These are phyloP conservation scores for Skeletonema grethae DNA, from an alignment of 108 stramenopile species.

Conservation along the genomic window DNA sequence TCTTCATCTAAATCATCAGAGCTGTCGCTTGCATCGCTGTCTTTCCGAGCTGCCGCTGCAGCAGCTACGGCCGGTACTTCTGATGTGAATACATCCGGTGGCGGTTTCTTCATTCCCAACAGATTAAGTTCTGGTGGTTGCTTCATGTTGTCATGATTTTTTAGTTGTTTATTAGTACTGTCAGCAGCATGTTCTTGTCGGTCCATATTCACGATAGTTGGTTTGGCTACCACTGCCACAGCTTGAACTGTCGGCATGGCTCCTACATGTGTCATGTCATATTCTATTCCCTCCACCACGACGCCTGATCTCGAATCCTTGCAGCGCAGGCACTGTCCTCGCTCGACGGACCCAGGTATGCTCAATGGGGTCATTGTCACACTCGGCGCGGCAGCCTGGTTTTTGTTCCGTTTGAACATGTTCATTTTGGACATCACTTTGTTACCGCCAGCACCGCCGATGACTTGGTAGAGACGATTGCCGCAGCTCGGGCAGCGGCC, in stretches of 20 bases:
- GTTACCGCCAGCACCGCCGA: not conserved
- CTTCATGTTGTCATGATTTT: not conserved
- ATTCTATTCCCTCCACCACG: not conserved
- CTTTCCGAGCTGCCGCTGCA: not conserved
- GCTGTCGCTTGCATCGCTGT: not conserved
- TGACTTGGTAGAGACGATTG: conserved; percentile 41
- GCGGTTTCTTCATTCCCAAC: not conserved
- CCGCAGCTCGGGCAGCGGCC: conserved; percentile 53
- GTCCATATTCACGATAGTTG: not conserved
- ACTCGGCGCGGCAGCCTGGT: not conserved
- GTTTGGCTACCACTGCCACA: not conserved
- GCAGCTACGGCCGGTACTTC: not conserved
- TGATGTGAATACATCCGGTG: not conserved
- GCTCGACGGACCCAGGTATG: conserved; percentile 44
- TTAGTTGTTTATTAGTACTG: not conserved
- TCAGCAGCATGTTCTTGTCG: not conserved
- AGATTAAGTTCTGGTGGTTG: not conserved
- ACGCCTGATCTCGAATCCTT: not conserved
- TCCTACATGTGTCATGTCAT: not conserved
- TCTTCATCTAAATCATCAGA: conserved; percentile 15
- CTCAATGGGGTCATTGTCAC: conserved; percentile 44
- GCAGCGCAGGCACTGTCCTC: conserved; percentile 57
- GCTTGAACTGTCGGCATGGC: conserved; percentile 1
- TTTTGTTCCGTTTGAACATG: conserved; percentile 15
- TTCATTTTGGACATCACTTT: conserved; percentile 12